A percentile compares a stretch with the other conserved stretches of the same genome.
These are phyloP conservation scores for Aspergillus aculeatus DNA, from an alignment of 2,329 filamentous ascomycete genomes.

Conservation along the genomic window DNA sequence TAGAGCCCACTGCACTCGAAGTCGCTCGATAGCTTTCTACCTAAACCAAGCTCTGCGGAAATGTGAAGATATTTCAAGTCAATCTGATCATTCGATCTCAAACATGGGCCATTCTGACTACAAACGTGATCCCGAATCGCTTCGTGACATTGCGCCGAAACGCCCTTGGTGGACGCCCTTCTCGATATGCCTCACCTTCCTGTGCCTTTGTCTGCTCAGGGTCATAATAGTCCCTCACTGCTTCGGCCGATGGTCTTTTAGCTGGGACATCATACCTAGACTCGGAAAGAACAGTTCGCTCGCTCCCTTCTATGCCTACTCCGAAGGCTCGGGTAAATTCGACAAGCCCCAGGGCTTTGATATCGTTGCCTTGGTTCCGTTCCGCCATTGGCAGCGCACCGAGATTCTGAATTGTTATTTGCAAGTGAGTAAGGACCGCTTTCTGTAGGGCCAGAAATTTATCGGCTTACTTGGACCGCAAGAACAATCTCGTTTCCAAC, in stretches of 20 bases:
- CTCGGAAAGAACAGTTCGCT: slow-evolving; percentile 21
- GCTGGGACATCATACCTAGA: slow-evolving; percentile 18
- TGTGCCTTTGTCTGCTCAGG: neutral
- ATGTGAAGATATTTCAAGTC: neutral
- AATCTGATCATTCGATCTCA: slow-evolving; percentile 12
- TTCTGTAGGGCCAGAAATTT: neutral
- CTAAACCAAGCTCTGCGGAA: neutral
- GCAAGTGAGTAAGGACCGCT: slow-evolving; percentile 24
- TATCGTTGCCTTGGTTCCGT: slow-evolving; percentile 43
- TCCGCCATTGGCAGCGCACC: slow-evolving; percentile 33
- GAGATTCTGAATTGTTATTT: slow-evolving; percentile 45
- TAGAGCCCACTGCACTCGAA: neutral
- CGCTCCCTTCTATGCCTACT: slow-evolving; percentile 33
- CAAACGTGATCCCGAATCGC: slow-evolving; percentile 24
- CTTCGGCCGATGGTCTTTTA: slow-evolving; percentile 15
- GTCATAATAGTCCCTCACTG: slow-evolving; percentile 12
- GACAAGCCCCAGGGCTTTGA: slow-evolving; percentile 37
- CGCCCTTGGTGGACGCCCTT: neutral
- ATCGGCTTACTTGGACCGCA: slow-evolving; percentile 1
- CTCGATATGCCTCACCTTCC: neutral
- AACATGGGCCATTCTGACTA: slow-evolving; percentile 20
- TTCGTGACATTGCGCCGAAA: neutral
- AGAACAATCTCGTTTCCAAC: slow-evolving; percentile 41
- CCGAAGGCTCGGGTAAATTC: slow-evolving; percentile 24
- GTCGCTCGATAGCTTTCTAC: neutral